Evolutionary conservation across 2,329 filamentous ascomycete genomes (phyloP), one percentile per base, ranked within the genome.

Genomic region (Cordyceps militaris): DNA sequence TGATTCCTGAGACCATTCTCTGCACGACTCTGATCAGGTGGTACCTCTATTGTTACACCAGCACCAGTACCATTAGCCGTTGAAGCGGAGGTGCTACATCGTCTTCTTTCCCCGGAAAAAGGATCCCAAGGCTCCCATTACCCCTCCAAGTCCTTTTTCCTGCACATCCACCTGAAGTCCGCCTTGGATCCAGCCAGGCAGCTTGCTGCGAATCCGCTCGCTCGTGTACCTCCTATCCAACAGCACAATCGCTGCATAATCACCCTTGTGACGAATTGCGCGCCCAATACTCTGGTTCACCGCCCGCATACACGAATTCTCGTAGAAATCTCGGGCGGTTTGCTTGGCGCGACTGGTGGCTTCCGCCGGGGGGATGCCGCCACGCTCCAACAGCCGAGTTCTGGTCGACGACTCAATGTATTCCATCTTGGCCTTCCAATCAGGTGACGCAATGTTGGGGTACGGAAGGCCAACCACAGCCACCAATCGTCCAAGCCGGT

Each of bases 231-330:
- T 79, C 62, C 81, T 78, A 71, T 99, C 94, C 34, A 94, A 76
- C 67, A 99, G 80, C 58, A 97, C 74, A 62, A 99, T 97, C 16
- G 88, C 86, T 4, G 94, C 94, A 72, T 96, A 97, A 72, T 99
- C 94, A 24, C 82, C 84, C 57, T 81, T 82, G 69, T 99, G 94
- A 48, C 94, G 79, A 65, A 99, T 97, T 1, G 91, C 94, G 59
- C 94, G 79, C 1, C 94, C 94, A 64, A 99, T 92, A 67, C 90
- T 94, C 75, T 99, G 94, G 70, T 99, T 99, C 4, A 99, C 94
- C 4, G 92, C 91, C 40, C 94, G 81, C 92, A 99, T 97, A 70
- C 92, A 97, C 0, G 90, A 84, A 68, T 97, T 97, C 70, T 97
- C 91, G 68, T 95, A 96, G 67, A 90, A 96, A 60, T 93, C 89